Conservation (phyloP, 2,329 filamentous ascomycete species). For the Hirsutella minnesotensis region DNA sequence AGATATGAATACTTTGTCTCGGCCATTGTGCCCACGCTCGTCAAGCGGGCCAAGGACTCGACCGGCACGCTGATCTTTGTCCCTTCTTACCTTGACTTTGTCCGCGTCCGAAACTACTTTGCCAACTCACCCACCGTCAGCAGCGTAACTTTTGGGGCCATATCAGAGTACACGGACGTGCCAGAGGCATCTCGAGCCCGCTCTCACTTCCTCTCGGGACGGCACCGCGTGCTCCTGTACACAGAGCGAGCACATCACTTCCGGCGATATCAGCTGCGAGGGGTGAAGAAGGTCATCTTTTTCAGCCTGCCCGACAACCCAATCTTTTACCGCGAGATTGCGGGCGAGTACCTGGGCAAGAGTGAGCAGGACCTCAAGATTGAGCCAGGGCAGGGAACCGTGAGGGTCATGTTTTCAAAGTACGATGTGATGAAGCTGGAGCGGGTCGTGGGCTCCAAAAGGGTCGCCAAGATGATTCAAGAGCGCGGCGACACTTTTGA, state of each 20-base stretch:
- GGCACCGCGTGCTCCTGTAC: constrained; percentile 77
- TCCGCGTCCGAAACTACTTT: constrained; percentile 86
- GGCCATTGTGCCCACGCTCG: constrained; percentile 64
- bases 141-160: constrained; percentile 53
- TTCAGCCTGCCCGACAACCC: constrained; percentile 88
- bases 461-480: constrained; percentile 72
- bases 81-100: constrained; percentile 89
- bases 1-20: constrained; percentile 86
- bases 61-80: constrained; percentile 76
- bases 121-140: constrained; percentile 51
- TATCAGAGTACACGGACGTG: constrained; percentile 78
- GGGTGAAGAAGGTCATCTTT: constrained; percentile 75
- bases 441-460: constrained; percentile 69
- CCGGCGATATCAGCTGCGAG: constrained; percentile 70
- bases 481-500: constrained; percentile 89
- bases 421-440: constrained; percentile 87
- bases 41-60: constrained; percentile 52
- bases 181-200: constrained; percentile 73
- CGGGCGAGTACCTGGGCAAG: constrained; percentile 52
- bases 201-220: constrained; percentile 74
- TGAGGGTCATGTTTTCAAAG: constrained; percentile 64
- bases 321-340: constrained; percentile 65
- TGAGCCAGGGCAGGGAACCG: constrained; percentile 46
- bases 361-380: constrained; percentile 44
- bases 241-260: constrained; percentile 97